A percentile compares a stretch with the other conserved stretches of the same genome.
These are phyloP conservation scores for Erucastrum elatum DNA, from an alignment of 345 rosid genomes.

Conservation along the genomic window DNA sequence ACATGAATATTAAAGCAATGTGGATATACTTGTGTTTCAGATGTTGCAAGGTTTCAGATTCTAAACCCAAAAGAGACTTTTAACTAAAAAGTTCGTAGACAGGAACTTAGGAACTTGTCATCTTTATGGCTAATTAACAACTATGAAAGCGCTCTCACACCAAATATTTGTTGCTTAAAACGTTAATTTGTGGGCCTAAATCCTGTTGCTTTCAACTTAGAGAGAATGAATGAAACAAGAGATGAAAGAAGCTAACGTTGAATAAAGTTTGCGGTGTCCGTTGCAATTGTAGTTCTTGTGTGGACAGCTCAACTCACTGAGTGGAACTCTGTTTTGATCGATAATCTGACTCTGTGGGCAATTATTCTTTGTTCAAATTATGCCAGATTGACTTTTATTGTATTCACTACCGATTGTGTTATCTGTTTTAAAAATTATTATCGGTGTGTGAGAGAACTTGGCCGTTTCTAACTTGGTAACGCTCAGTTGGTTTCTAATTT, in stretches of 20 bases:
- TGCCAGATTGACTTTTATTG: neutral
- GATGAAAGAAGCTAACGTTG: neutral
- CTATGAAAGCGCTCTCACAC: neutral
- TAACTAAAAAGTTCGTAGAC: neutral
- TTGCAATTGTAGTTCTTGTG: neutral
- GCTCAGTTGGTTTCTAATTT: neutral
- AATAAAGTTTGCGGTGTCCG: neutral
- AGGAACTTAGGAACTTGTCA: neutral
- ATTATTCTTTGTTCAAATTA: neutral
- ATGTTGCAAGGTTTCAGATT: neutral
- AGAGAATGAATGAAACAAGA: too few relatives aligned
- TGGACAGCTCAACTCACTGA: constrained; percentile 11
- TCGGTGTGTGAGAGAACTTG: neutral
- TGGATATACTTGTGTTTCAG: neutral
- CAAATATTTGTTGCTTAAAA: neutral
- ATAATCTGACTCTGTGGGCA: neutral
- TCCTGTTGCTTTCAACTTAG: neutral
- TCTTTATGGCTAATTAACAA: neutral
- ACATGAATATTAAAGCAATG: neutral
- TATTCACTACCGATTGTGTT: neutral
- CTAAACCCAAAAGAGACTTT: neutral
- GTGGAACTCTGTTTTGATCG: constrained; percentile 1
- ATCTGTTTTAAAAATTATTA: neutral
- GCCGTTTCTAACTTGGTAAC: neutral
- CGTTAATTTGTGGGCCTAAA: too few relatives aligned